Evolutionary conservation across 2,329 filamentous ascomycete species (phyloP), one percentile per base, ranked within the genome.

Genomic region (Blastomyces emzantsi): DNA sequence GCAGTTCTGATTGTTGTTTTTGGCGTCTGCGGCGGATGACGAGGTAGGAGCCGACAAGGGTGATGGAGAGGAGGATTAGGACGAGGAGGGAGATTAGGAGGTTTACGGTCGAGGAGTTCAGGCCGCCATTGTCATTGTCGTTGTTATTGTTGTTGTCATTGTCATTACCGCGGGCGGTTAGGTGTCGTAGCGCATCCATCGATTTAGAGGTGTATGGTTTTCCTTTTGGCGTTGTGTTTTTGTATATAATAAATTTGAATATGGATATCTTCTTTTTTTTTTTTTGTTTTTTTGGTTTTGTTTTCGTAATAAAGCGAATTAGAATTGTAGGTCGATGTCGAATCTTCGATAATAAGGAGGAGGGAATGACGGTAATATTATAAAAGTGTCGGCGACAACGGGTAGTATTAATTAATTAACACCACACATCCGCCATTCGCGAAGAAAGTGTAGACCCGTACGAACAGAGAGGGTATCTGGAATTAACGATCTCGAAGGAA

Each of bases 71-170:
- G 70, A 95, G 85, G 69, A 93, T 80, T 56, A 99, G 81, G 67
- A 87, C 87, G 69, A 97, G 81, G 63, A 97, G 83, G 64, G 85
- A 83, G 70, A 96, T 89, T 73, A 96, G 80, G 54, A 96, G 84
- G 73, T 90, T 87, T 74, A 92, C 81, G 79, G 89, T 86, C 56
- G 83, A 82, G 47, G 78, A 77, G 66, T 81, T 84, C 69, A 89
- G 78, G 67, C 82, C 79, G 65, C 73, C 73, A 65, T 78, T 71
- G 65, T 77, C 77, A 19, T 41, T 36, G 66, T 70, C 69, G 63
- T 80, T 78, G 67, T n/a, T 22, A 17, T 80, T 78, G 67, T n/a
- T 15, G 17, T 56, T n/a, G 17, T 39, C 30, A 22, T 25, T 13
- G 39, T 22, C 25, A 66, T 70, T 69, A 63, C 80, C 78, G 68